Conservation (phyloP, 306 rosid species). For the Corylus heterophylla region DNA sequence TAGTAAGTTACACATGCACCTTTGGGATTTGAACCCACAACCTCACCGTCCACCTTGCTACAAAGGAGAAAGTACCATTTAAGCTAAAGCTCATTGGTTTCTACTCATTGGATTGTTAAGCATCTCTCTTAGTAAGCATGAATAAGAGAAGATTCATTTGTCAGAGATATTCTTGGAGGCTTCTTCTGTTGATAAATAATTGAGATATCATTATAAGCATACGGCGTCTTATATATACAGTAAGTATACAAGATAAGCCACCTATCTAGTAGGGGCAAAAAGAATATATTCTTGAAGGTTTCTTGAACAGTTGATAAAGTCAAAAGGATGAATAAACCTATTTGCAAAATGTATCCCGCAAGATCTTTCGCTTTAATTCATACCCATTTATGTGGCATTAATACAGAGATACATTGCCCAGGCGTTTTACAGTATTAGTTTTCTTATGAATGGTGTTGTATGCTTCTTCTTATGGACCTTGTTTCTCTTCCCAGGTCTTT, state of each 20-base stretch:
- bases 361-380: background rate
- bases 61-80: no score
- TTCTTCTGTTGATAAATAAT: background rate
- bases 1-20: no score
- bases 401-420: constrained; percentile 32
- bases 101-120: background rate
- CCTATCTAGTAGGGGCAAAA: no score
- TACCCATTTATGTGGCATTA: constrained; percentile 20
- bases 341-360: background rate
- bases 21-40: no score
- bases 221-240: no score
- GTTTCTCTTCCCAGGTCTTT: constrained; percentile 57
- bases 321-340: constrained; percentile 1
- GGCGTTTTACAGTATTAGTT: constrained; percentile 9
- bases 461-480: constrained; percentile 18
- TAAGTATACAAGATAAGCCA: no score
- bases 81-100: background rate
- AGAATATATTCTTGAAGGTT: background rate
- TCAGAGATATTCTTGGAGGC: background rate
- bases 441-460: constrained; percentile 18
- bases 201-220: no score
- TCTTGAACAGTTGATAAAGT: background rate
- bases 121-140: background rate
- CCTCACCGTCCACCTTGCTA: no score
- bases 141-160: background rate